Evolutionary conservation across 192 early-diverging fungal species (phyloP), one percentile per base, ranked within the genome.

Genomic region (Backusella australiensis): DNA sequence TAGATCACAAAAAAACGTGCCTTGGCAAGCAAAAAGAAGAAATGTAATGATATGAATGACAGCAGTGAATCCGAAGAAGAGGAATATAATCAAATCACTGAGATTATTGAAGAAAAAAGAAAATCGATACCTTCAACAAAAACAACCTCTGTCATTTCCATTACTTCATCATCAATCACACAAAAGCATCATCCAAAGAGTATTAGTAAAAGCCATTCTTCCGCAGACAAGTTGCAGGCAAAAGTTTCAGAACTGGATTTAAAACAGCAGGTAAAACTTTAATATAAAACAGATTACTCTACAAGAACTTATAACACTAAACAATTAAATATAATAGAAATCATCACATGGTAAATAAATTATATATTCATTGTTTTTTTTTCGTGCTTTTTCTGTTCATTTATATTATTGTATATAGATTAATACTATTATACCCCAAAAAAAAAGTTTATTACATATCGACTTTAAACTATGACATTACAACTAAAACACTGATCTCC

Each of bases 151-250:
- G 21, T 69, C 36, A 69, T 39, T 23, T 69, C 67, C 21, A 69
- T 69, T 21, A 69, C 67, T 69, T 69, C 67, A 21, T 68, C 67
- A n/a, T 69, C 67, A 12, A 41, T 69, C n/a, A 59, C 56, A 23
- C 34, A 36, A 69, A 36, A 39, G 34, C 67, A 69, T 38, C 35
- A n/a, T 38, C 35, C 19, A 69, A 69, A 69, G n/a, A 69, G 67
- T 69, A 41, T 38, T 69, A 38, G 4, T 8, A 3, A 4, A 26
- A 59, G 11, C 6, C 21, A 35, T 23, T 11, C 67, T 38, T 67
- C 66, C 36, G 14, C 35, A 41, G 67, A 69, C 9, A 69, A 69
- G 56, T 41, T 35, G 41, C 67, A 38, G 36, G 41, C 36, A 36
- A 69, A 23, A 69, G 67, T 35, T 41, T 59, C 56, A 59, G 56